phyloP scores from a whole-genome alignment of 2,329 filamentous ascomycete species.

The Fusarium solani-melongenae region DNA sequence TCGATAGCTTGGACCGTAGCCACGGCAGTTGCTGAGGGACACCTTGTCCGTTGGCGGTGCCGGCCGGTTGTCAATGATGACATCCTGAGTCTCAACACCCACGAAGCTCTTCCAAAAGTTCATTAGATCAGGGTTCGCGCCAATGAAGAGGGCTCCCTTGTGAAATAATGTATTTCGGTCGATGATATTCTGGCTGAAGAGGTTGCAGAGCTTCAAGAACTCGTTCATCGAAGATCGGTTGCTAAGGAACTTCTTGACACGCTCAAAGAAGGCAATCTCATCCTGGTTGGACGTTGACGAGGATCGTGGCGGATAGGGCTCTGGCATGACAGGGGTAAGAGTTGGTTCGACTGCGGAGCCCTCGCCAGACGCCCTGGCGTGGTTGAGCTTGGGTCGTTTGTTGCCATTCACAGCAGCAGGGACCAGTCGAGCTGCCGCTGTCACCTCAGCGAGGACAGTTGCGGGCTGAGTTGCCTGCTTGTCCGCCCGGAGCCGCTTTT shows the following conservation, averaged over 20 bases:
- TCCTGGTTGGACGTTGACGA: constrained; percentile 81
- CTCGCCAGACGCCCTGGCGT: constrained; percentile 70
- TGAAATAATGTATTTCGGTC: constrained; percentile 85
- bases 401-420: constrained; percentile 52
- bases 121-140: constrained; percentile 89
- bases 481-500: constrained; percentile 80
- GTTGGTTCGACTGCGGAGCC: constrained; percentile 82
- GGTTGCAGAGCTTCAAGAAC: constrained; percentile 95
- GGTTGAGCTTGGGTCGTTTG: constrained; percentile 80
- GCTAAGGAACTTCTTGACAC: constrained; percentile 94
- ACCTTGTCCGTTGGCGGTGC: constrained; percentile 82
- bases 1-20: constrained; percentile 95
- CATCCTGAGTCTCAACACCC: constrained; percentile 79
- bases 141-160: constrained; percentile 87
- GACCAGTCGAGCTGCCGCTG: constrained; percentile 49
- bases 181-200: constrained; percentile 93
- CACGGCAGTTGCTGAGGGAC: constrained; percentile 94
- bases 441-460: constrained; percentile 56
- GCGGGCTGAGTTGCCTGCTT: constrained; percentile 63
- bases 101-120: constrained; percentile 89
- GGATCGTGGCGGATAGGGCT: constrained; percentile 82
- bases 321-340: constrained; percentile 86
- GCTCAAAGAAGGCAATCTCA: constrained; percentile 93
- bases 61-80: constrained; percentile 81
- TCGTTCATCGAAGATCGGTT: constrained; percentile 95